These are phyloP conservation scores for Phytophthora melonis DNA, from an alignment of 352 stramenopile genomes.

Conservation along the genomic window DNA sequence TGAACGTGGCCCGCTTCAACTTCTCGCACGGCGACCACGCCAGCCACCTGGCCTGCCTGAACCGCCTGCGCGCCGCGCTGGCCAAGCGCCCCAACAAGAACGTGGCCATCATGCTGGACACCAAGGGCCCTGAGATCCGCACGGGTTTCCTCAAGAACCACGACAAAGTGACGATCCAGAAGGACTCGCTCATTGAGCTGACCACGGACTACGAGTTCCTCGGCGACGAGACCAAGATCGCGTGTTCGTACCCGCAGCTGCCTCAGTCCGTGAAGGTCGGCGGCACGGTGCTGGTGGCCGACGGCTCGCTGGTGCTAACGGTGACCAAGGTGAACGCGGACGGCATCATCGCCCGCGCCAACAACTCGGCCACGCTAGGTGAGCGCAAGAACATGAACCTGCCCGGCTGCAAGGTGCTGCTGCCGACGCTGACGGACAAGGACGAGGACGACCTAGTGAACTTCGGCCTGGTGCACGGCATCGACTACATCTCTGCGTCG, in stretches of 20 bases:
- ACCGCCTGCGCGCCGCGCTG: constrained; percentile 64
- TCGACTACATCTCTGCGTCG: constrained; percentile 98
- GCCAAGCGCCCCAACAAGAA: constrained; percentile 70
- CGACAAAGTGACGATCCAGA: constrained; percentile 60
- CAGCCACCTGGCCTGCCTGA: constrained; percentile 70
- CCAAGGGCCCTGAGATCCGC: constrained; percentile 77
- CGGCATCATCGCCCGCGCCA: constrained; percentile 61
- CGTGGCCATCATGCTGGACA: constrained; percentile 96
- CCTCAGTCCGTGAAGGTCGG: constrained; percentile 49
- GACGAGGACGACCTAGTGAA: constrained; percentile 93
- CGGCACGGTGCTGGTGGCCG: constrained; percentile 94
- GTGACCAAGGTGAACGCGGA: constrained; percentile 82
- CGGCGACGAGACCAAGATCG: constrained; percentile 17
- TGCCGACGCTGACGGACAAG: constrained; percentile 93
- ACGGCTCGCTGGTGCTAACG: constrained; percentile 94
- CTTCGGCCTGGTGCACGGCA: constrained; percentile 94
- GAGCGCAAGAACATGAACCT: constrained; percentile 97
- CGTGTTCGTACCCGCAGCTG: constrained; percentile 27
- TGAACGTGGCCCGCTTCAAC: constrained; percentile 98
- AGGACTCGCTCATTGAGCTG: constrained; percentile 60
- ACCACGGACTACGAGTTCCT: constrained; percentile 56
- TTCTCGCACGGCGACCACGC: constrained; percentile 98
- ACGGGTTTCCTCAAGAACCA: constrained; percentile 73
- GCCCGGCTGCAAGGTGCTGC: constrained; percentile 88
- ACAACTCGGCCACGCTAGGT: constrained; percentile 87